Evolutionary conservation across 2,329 filamentous ascomycete genomes (phyloP).

Genomic region (Trichoderma brevicompactum): DNA sequence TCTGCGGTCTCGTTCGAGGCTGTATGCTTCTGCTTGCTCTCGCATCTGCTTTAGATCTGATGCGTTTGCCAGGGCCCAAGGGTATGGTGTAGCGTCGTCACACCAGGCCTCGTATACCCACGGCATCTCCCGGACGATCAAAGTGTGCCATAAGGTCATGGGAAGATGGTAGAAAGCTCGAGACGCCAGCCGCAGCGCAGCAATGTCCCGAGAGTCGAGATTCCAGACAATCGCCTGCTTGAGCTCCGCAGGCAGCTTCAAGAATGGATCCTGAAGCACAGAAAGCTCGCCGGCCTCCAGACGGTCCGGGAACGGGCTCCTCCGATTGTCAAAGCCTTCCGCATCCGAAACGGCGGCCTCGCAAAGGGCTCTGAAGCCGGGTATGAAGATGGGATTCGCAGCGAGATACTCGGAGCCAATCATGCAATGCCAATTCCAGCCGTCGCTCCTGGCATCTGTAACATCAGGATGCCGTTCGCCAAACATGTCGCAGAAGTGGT

Average conservation of each 20-base stretch:
- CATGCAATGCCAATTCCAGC: conserved; percentile 22
- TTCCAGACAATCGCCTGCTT: conserved; percentile 23
- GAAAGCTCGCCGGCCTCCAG: neutral
- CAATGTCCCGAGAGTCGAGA: conserved; percentile 24
- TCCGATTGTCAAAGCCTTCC: conserved; percentile 7
- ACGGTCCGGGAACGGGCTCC: conserved; percentile 18
- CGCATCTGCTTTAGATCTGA: conserved; percentile 2
- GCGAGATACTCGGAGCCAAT: conserved; percentile 28
- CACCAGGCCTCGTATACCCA: conserved; percentile 29
- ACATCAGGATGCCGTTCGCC: conserved; percentile 16
- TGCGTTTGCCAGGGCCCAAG: conserved; percentile 19
- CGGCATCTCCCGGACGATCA: conserved; percentile 12
- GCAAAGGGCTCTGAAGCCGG: conserved; percentile 19
- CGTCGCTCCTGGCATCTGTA: conserved; percentile 4
- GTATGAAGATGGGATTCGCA: conserved; percentile 29
- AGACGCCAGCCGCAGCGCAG: conserved; percentile 17
- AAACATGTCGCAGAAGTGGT: neutral
- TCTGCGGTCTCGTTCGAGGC: neutral
- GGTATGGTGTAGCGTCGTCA: conserved; percentile 14
- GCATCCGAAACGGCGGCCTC: conserved; percentile 1
- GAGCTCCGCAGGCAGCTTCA: conserved; percentile 13
- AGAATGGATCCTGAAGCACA: neutral
- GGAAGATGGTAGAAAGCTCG: conserved; percentile 23
- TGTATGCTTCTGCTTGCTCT: conserved; percentile 4
- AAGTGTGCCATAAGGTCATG: conserved; percentile 16